These are phyloP conservation scores for Mikania micrantha DNA, from an alignment of 129 eudicot species.

Conservation along the genomic window DNA sequence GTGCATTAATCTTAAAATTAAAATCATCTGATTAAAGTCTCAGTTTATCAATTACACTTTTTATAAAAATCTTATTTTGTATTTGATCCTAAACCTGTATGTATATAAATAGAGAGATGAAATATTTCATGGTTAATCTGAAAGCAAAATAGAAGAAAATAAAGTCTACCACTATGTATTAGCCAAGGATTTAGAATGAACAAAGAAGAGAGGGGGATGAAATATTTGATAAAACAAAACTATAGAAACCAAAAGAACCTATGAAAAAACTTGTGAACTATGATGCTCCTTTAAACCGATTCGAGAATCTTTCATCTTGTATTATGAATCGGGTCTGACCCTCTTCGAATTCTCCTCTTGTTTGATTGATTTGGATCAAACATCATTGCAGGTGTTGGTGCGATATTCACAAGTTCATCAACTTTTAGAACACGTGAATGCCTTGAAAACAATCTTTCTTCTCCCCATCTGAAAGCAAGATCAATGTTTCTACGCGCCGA, in stretches of 20 bases:
- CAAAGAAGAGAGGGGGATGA: conserved; percentile 7
- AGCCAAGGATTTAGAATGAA: conserved; percentile 29
- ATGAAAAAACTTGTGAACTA: conserved; percentile 20
- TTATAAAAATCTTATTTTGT: too few relatives aligned
- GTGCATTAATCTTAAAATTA: too few relatives aligned
- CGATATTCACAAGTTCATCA: conserved; percentile 37
- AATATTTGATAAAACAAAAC: conserved; percentile 7
- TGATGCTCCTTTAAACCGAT: neutral
- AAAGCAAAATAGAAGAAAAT: neutral
- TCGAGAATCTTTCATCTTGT: conserved; percentile 35
- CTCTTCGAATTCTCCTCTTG: conserved; percentile 68
- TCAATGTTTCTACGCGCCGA: conserved; percentile 45
- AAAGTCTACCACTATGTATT: conserved; percentile 20
- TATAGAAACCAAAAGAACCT: conserved; percentile 30
- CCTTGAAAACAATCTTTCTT: conserved; percentile 27
- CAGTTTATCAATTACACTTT: too few relatives aligned
- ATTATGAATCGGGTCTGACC: conserved; percentile 92
- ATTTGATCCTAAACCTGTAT: too few relatives aligned
- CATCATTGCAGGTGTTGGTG: conserved; percentile 61
- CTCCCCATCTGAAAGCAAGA: conserved; percentile 54
- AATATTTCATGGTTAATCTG: neutral
- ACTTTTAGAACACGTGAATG: conserved; percentile 34
- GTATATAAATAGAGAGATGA: neutral
- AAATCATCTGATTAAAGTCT: too few relatives aligned
- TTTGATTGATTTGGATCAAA: conserved; percentile 61